Conservation (phyloP, 2,329 filamentous ascomycete genomes). For the Curvularia lunata region DNA sequence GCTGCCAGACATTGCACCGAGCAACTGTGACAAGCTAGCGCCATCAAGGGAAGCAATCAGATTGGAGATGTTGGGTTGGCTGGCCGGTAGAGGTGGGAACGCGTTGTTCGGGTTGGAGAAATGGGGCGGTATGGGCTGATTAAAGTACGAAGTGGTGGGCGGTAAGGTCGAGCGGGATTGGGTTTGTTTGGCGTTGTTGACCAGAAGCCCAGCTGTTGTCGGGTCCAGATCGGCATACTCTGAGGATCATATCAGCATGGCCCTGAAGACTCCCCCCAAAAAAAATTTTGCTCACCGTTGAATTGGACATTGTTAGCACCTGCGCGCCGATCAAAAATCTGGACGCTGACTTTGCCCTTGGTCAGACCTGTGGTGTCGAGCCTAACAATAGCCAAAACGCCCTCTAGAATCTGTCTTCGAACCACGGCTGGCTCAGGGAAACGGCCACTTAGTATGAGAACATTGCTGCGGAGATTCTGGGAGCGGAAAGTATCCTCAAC, state of each 20-base stretch:
- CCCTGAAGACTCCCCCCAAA: neutral
- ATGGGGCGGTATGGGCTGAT: constrained; percentile 39
- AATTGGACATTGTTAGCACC: constrained; percentile 80
- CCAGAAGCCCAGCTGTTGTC: constrained; percentile 77
- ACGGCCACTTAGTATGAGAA: constrained; percentile 78
- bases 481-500: constrained; percentile 77
- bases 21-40: constrained; percentile 71
- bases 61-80: constrained; percentile 62
- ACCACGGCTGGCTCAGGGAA: constrained; percentile 81
- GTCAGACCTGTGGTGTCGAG: constrained; percentile 73
- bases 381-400: constrained; percentile 83
- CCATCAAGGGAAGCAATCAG: constrained; percentile 73
- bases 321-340: constrained; percentile 81
- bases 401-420: constrained; percentile 83
- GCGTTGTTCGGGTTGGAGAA: constrained; percentile 47
- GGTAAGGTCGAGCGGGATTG: constrained; percentile 43
- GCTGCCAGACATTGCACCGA: constrained; percentile 62
- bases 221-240: constrained; percentile 87
- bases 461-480: constrained; percentile 75
- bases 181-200: constrained; percentile 70
- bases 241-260: constrained; percentile 39
- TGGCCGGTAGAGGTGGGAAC: constrained; percentile 41
- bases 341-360: constrained; percentile 76
- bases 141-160: constrained; percentile 39
- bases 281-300: constrained; percentile 60